Evolutionary conservation across 106 monocot genomes (phyloP).

Genomic region (Dioscorea alata): DNA sequence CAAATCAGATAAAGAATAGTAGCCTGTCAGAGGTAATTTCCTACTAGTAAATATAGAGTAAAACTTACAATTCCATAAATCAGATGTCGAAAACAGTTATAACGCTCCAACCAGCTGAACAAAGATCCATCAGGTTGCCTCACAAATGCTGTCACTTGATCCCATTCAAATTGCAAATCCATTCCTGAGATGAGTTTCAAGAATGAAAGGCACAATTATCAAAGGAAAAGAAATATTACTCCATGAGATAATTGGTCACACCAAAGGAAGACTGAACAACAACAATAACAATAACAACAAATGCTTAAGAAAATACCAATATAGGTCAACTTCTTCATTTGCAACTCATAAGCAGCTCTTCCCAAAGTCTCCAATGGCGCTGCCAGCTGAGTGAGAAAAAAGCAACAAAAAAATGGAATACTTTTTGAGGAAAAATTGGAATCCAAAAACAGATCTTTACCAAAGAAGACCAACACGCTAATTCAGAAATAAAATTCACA

Average conservation of each 20-base stretch:
- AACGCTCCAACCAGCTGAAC: conserved; percentile 90
- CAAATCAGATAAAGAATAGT: too few relatives aligned
- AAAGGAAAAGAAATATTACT: background rate
- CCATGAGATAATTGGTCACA: too few relatives aligned
- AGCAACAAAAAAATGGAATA: background rate
- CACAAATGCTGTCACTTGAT: conserved; percentile 71
- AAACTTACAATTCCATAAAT: conserved; percentile 60
- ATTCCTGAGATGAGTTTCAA: conserved; percentile 36
- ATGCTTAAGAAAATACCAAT: conserved; percentile 42
- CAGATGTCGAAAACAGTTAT: conserved; percentile 58
- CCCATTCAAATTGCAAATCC: conserved; percentile 88
- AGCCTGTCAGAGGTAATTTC: too few relatives aligned
- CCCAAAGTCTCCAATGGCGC: conserved; percentile 62
- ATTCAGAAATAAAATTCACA: too few relatives aligned
- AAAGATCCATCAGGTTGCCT: conserved; percentile 88
- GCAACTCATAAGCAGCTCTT: conserved; percentile 70
- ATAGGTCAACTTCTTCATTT: conserved; percentile 73
- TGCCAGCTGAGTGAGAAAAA: conserved; percentile 43
- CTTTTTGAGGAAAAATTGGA: too few relatives aligned
- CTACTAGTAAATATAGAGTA: too few relatives aligned
- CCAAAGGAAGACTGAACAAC: background rate
- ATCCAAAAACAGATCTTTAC: too few relatives aligned
- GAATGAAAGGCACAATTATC: background rate
- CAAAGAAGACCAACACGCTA: too few relatives aligned
- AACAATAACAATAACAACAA: background rate